Base-by-base conservation (phyloP, 2,329 filamentous ascomycete genomes). In the Venturia nashicola region DNA sequence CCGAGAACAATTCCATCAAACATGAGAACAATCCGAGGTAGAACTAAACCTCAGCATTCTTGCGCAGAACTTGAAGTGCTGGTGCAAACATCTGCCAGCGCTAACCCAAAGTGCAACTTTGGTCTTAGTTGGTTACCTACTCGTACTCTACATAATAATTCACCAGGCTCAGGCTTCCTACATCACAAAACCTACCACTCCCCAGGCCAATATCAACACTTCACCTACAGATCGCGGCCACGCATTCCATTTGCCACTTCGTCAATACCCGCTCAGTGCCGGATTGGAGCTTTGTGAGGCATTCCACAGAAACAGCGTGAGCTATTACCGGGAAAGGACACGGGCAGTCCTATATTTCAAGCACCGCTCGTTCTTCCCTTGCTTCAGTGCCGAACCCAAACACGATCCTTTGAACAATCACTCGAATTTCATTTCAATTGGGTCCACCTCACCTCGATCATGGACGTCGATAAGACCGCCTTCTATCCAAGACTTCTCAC, bases 381-480 rank as follows among this genome's bases (percentile, higher is more conserved):
- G 12, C 32, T 57, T n/a, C 51, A 14, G 23, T 57, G 27, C 27
- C 27, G 20, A 34, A 57, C 27, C 51, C 3, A 57, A 34, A 36
- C 51, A 57, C 51, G 18, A 36, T 20, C 8, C 32, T 51, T 27
- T 11, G 20, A 51, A 51, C 9, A 11, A 36, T n/a, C 51, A 57
- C 5, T n/a, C 51, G 3, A 18, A 3, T 36, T 36, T 27, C 43
- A 27, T 14, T 27, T 27, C 46, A 20, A 51, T 36, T 57, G 51
- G 14, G 11, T 36, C 7, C 44, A 16, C 12, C 12, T 23, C 18
- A 60, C 20, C 44, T 63, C 51, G 16, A 59, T 51, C 36, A 87
- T 87, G 85, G 84, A 87, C 63, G 74, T 87, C 68, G 78, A 81
- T 67, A 74, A 74, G 27, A 68, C 71, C 65, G 76, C 79, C 59